Conservation (phyloP, 2,329 filamentous ascomycete genomes). For the Apiospora pterosperma region DNA sequence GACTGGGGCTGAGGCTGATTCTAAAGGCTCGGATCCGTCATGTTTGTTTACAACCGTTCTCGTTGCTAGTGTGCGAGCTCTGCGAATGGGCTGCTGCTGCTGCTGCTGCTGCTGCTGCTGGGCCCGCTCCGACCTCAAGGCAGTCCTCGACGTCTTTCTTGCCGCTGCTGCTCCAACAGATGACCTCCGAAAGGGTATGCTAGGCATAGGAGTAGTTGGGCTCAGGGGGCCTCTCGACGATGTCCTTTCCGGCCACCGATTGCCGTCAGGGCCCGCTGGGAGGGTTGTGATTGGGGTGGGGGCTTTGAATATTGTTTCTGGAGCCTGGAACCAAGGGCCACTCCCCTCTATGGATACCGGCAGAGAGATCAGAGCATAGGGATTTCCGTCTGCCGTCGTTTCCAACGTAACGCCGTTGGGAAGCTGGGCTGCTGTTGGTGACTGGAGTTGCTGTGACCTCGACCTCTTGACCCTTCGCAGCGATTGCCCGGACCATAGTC, state of each 20-base stretch:
- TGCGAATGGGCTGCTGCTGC: neutral
- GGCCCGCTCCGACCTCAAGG: neutral
- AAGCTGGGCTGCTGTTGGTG: neutral
- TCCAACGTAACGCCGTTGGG: constrained; percentile 1
- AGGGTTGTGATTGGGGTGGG: neutral
- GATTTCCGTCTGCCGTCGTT: constrained; percentile 5
- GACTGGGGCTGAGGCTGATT: neutral
- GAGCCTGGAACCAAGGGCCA: constrained; percentile 5
- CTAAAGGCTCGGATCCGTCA: neutral
- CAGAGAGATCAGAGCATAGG: constrained; percentile 5
- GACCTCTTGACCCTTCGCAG: constrained; percentile 15
- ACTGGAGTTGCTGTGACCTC: constrained; percentile 8
- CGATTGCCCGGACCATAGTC: constrained; percentile 17
- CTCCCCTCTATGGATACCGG: constrained; percentile 2
- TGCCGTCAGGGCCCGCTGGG: neutral
- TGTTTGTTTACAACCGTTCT: neutral
- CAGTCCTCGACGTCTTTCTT: neutral
- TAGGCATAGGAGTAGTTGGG: neutral
- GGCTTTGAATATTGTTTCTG: constrained; percentile 3
- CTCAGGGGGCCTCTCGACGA: neutral
- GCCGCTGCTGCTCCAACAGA: neutral
- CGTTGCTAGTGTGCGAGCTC: neutral
- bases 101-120: neutral
- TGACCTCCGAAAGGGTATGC: neutral
- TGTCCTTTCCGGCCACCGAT: neutral